Evolutionary conservation across 257 asterid genomes (phyloP).

Genomic region (Verbascum thapsus): DNA sequence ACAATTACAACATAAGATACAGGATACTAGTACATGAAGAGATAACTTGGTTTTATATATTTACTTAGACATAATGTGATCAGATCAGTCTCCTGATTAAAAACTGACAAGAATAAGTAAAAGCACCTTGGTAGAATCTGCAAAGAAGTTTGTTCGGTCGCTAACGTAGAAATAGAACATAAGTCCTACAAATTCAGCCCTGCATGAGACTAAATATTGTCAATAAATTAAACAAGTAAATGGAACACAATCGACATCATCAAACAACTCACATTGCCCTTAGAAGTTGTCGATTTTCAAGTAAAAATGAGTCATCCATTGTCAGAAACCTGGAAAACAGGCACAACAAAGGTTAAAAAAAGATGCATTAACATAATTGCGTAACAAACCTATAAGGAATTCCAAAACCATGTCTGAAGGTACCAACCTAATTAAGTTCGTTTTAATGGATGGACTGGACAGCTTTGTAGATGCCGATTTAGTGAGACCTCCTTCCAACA

Average conservation of each 20-base stretch:
- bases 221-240: slow-evolving; percentile 25
- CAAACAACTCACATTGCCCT: slow-evolving; percentile 55
- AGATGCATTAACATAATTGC: slow-evolving; percentile 15
- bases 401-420: neutral
- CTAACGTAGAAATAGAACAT: slow-evolving; percentile 80
- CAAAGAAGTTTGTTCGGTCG: slow-evolving; percentile 82
- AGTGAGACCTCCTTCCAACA: slow-evolving; percentile 88
- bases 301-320: slow-evolving; percentile 56
- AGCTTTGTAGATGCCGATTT: slow-evolving; percentile 67
- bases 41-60: neutral
- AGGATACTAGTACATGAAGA: slow-evolving; percentile 1
- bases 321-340: slow-evolving; percentile 45
- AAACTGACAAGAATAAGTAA: slow-evolving; percentile 11
- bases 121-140: slow-evolving; percentile 84
- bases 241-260: slow-evolving; percentile 11
- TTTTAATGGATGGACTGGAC: slow-evolving; percentile 58
- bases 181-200: slow-evolving; percentile 94
- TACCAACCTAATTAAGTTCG: slow-evolving; percentile 74
- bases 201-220: slow-evolving; percentile 36
- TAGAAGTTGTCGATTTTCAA: slow-evolving; percentile 50
- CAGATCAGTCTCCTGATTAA: neutral
- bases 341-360: slow-evolving; percentile 26
- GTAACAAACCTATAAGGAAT: slow-evolving; percentile 11
- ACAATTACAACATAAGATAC: slow-evolving; percentile 15
- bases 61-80: neutral